Percentiles rank a stretch among this genome's conserved stretches.
Evolutionary conservation across 176 grass and related monocot genomes (phyloP).

Genomic region (Oryza rufipogon): DNA sequence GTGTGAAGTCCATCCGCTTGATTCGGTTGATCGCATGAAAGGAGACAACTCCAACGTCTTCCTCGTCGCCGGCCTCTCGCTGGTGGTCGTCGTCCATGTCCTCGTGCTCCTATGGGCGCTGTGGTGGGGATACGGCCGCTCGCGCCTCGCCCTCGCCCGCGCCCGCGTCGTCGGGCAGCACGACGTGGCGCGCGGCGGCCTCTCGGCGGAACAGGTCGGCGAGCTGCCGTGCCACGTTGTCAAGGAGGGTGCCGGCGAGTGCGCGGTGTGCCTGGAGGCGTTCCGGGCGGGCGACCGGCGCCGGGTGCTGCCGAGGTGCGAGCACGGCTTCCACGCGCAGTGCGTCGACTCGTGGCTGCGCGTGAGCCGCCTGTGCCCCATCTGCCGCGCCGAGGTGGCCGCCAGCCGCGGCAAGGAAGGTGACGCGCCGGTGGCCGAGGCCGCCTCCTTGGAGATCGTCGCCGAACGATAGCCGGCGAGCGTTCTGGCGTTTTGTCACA

Average conservation of each 20-base stretch:
- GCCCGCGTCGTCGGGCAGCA: too few relatives aligned
- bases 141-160: background rate
- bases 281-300: slow-evolving; percentile 38
- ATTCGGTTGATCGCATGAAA: background rate
- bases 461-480: background rate
- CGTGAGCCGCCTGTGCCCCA: slow-evolving; percentile 44
- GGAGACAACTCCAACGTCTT: background rate
- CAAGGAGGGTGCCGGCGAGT: slow-evolving; percentile 9
- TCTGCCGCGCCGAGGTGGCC: slow-evolving; percentile 46
- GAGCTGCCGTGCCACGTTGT: background rate
- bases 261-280: slow-evolving; percentile 51
- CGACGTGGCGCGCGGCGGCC: too few relatives aligned
- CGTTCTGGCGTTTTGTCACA: background rate
- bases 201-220: background rate
- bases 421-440: background rate
- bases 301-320: slow-evolving; percentile 51
- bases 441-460: background rate
- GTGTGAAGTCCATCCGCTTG: background rate
- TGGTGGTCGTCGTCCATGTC: background rate
- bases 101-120: background rate
- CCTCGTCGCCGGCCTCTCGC: background rate
- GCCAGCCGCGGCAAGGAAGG: background rate
- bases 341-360: slow-evolving; percentile 66
- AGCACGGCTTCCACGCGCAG: slow-evolving; percentile 58
- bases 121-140: background rate